Evolutionary conservation across 2,329 filamentous ascomycete species (phyloP), one percentile per base, ranked within the genome.

Genomic region (Penicillium sp.): DNA sequence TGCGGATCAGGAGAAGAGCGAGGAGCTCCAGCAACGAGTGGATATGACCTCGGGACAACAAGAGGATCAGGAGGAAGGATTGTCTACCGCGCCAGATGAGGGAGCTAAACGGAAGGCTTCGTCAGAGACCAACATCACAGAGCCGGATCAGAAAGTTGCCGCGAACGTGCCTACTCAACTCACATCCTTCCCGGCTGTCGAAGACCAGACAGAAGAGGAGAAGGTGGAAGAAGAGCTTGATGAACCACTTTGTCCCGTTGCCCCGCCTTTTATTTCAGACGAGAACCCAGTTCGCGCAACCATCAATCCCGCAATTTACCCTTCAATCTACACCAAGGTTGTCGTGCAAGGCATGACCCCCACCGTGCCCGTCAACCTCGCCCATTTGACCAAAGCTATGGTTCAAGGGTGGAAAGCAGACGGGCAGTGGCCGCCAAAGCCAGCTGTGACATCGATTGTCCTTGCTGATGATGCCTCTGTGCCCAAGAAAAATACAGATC

Each of bases 361-460:
- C 0, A 88, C 89, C 1, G 90, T 95, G 17, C 93, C 93, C 4
- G 89, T 97, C 69, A 97, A 96, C 67, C 83, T 97, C 0, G 79
- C 83, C 31, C 91, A 96, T 67, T 87, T 97, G 78, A 86, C 90
- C 23, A 84, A 86, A 10, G 86, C 90, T 13, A 89, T 93, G 63
- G 92, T 97, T 0, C 83, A 89, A 29, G 93, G 93, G 43, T 97
- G 93, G 93, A 96, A 95, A 74, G 84, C 90, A 41, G 91, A 94
- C 67, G 93, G 92, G 17, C 91, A 96, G 74, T 97, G 93, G 93
- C 93, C 93, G 5, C 91, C 90, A 1, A 85, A 84, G 64, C 73
- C 81, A 0, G 77, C 78, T 3, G 59, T 61, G 12, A 62, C 67
- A 10, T 68, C 64, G 8, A 68, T 73, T 49, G 70, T 73, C 23